Conservation (phyloP, 2,329 filamentous ascomycete species). For the Helicocarpus griseus region DNA sequence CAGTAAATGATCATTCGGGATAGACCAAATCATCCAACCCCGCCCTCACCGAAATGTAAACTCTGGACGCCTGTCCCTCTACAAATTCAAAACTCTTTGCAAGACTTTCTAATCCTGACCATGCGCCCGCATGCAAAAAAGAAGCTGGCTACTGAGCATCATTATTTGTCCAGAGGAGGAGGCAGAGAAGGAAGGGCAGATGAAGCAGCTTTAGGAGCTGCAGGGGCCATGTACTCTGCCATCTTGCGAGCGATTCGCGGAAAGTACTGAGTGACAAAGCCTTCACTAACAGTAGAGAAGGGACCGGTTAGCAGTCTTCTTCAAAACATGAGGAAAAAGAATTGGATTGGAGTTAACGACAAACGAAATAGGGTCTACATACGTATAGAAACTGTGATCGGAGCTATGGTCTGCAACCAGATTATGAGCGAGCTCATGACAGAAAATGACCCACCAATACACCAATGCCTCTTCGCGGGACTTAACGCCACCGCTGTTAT, state of each 20-base stretch:
- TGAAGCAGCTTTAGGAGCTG: neutral
- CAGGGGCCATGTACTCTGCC: constrained; percentile 13
- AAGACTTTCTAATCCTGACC: neutral
- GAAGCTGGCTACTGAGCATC: neutral
- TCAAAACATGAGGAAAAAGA: neutral
- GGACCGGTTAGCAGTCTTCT: neutral
- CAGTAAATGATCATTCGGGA: too few relatives aligned
- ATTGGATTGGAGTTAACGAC: neutral
- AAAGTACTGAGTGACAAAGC: constrained; percentile 70
- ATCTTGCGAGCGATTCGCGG: constrained; percentile 54
- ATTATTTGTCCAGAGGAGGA: neutral
- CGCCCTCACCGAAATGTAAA: too few relatives aligned
- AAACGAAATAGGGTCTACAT: constrained; percentile 10
- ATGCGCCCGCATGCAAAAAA: neutral
- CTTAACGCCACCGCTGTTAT: constrained; percentile 23
- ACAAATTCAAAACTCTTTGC: too few relatives aligned
- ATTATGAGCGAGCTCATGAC: constrained; percentile 94
- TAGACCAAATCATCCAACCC: too few relatives aligned
- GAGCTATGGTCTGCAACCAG: constrained; percentile 68
- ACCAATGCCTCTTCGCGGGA: constrained; percentile 57
- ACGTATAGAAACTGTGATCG: constrained; percentile 69
- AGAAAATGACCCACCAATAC: constrained; percentile 94
- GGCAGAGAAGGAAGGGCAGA: neutral
- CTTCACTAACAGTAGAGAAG: constrained; percentile 45
- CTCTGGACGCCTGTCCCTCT: too few relatives aligned